Evolutionary conservation across 257 asterid species (phyloP), one percentile per base, ranked within the genome.

Genomic region (Gardenia jasminoides): DNA sequence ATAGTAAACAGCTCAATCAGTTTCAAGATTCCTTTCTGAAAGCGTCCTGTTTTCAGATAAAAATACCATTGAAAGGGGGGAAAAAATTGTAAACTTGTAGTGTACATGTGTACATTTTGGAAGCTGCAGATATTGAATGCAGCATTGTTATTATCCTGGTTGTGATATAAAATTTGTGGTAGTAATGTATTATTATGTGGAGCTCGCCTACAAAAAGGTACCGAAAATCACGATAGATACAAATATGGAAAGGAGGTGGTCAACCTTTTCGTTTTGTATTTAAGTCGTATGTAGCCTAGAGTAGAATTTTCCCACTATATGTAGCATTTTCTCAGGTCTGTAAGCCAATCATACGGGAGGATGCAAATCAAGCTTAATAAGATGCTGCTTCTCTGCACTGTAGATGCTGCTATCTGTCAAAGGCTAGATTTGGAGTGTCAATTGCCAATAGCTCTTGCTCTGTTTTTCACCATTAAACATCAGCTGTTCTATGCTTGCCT

Each of bases 61-160:
- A 47, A 64, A 62, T 62, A 62, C 62, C 16, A 50, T 36, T 41
- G 43, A 80, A 68, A 41, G 26, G 24, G 6, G 22, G 10, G 13
- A 36, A 59, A 20, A 11, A 26, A 10, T 28, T 19, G 52, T 46
- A 69, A 20, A 11, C 19, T 26, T 24, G 43, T 36, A 69, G 58
- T 15, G 33, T 78, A 26, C 46, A 67, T 78, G 80, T 65, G 70
- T 80, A 76, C 12, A 52, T 52, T 44, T 33, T 72, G 50, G 47
- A 50, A 58, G 70, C 36, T 81, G 59, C 79, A 65, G 71, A 72
- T 67, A 56, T 56, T 59, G 6, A 31, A 16, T 1, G 47, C 74
- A 76, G 52, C 77, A 52, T 54, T 67, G 72, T 68, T 66, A 62
- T 83, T 85, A 36, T 77, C 61, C 54, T 80, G 76, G 75, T 36